Evolutionary conservation across 768 basidiomycete genomes (phyloP).

Genomic region (Mycena olivaceomarginata): DNA sequence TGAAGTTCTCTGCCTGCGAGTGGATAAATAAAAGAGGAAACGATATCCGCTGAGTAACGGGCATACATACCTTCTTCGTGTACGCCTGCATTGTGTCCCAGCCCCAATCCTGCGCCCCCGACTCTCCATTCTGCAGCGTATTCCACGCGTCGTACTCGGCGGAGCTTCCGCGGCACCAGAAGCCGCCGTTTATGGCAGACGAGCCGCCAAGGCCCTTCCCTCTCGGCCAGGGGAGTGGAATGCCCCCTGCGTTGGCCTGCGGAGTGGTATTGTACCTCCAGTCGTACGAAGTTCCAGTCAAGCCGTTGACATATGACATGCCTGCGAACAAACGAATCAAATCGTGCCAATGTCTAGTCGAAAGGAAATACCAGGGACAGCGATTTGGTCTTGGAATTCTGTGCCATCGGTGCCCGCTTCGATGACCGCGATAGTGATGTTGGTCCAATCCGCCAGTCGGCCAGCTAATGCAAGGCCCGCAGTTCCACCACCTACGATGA

Average conservation of each 20-base stretch:
- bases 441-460: constrained; percentile 40
- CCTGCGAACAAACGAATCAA: constrained; percentile 16
- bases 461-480: constrained; percentile 42
- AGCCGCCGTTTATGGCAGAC: constrained; percentile 52
- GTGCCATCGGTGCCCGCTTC: constrained; percentile 43
- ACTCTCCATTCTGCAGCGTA: constrained; percentile 44
- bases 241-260: constrained; percentile 32
- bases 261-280: constrained; percentile 40
- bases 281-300: constrained; percentile 32
- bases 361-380: constrained; percentile 35
- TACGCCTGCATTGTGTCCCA: constrained; percentile 53
- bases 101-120: constrained; percentile 50
- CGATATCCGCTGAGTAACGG: not conserved
- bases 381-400: constrained; percentile 35
- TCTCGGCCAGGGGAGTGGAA: constrained; percentile 32
- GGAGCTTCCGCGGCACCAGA: constrained; percentile 50
- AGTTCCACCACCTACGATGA: constrained; percentile 43
- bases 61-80: constrained; percentile 51
- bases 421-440: constrained; percentile 43
- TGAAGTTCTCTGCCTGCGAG: constrained; percentile 40
- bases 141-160: constrained; percentile 53
- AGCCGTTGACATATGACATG: constrained; percentile 41
- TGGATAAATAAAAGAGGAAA: not conserved
- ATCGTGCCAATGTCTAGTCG: not conserved
- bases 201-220: constrained; percentile 51